Conservation (phyloP, 2,329 filamentous ascomycete genomes). For the Sporothrix variecibatus region DNA sequence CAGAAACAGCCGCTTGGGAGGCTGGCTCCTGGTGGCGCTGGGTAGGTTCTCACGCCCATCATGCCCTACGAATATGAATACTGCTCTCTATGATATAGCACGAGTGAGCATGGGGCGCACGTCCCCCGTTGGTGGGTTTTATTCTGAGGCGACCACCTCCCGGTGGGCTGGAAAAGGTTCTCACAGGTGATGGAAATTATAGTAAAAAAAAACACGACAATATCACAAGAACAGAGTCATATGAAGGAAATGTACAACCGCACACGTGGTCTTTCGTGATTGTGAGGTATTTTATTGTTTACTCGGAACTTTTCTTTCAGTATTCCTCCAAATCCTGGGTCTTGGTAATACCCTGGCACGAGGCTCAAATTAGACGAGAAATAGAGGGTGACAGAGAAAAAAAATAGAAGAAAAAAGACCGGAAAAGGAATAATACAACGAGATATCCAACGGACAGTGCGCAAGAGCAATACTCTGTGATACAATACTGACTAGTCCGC, state of each 20-base stretch:
- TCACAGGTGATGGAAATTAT: neutral
- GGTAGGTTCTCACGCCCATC: neutral
- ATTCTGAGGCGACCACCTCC: neutral
- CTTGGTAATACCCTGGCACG: neutral
- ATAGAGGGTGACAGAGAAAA: too few species aligned
- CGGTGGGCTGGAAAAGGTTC: conserved; percentile 14
- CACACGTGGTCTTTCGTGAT: neutral
- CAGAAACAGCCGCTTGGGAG: neutral
- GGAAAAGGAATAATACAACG: neutral
- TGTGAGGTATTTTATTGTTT: neutral
- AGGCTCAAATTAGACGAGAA: neutral
- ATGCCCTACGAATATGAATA: neutral
- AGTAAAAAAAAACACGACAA: too few species aligned
- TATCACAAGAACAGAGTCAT: neutral
- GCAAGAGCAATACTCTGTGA: neutral
- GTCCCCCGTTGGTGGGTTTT: neutral
- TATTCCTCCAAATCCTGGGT: neutral
- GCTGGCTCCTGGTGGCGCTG: neutral
- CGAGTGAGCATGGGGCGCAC: neutral
- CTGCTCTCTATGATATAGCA: neutral
- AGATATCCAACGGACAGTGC: conserved; percentile 1
- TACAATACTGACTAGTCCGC: neutral
- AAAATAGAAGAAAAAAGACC: neutral
- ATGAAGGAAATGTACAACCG: neutral
- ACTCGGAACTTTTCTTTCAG: neutral